A percentile compares a stretch with the other conserved stretches of the same genome.
phyloP scores from a whole-genome alignment of 441 rosid species.

The Biscutella laevigata region DNA sequence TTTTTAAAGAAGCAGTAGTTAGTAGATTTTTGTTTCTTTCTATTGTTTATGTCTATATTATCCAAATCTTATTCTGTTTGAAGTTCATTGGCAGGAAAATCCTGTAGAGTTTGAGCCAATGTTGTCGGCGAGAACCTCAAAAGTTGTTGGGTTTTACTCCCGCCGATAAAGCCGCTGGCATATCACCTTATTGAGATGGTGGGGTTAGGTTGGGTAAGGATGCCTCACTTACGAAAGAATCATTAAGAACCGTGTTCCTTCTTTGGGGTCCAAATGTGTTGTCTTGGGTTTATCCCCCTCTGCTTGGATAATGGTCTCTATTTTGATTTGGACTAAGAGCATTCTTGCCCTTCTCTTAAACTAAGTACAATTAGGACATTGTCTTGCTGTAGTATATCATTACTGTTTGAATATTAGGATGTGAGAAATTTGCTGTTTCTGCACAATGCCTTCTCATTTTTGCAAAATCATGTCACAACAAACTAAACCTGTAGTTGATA shows the following conservation, averaged over 20 bases:
- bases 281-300: neutral
- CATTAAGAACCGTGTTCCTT: neutral
- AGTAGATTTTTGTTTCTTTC: neutral
- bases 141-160: conserved; percentile 24
- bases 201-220: conserved; percentile 40
- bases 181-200: no score
- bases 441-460: neutral
- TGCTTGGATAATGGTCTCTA: neutral
- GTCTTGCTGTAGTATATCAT: neutral
- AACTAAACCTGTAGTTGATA: no score
- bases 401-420: neutral
- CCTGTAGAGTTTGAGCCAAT: conserved; percentile 28
- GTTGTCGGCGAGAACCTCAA: conserved; percentile 28
- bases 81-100: conserved; percentile 30
- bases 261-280: neutral
- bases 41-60: neutral
- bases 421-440: neutral
- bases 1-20: neutral
- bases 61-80: conserved; percentile 13
- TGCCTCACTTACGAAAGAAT: conserved; percentile 9
- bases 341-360: neutral
- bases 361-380: neutral
- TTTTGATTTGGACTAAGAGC: neutral
- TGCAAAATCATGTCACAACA: neutral
- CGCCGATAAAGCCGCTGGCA: conserved; percentile 30